Evolutionary conservation across 257 asterid species (phyloP).

Genomic region (Echium plantagineum): DNA sequence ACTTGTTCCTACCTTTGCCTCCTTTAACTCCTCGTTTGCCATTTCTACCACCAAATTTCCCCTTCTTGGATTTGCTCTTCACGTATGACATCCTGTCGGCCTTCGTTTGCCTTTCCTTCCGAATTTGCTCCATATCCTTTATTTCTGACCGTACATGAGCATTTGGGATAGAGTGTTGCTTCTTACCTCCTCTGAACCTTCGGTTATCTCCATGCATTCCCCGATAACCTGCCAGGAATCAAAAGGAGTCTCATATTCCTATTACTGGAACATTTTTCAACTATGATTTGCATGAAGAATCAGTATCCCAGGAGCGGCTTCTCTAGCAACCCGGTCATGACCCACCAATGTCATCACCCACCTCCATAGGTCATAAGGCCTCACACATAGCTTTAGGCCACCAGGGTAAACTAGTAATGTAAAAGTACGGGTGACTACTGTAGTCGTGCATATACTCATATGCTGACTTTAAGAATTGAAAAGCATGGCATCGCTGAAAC

Average conservation of each 20-base stretch:
- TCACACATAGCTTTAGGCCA: too few relatives aligned
- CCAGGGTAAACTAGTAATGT: too few relatives aligned
- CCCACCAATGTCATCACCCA: too few relatives aligned
- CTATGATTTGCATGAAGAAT: too few relatives aligned
- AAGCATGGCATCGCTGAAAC: not conserved
- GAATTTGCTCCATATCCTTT: slow-evolving; percentile 64
- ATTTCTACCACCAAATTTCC: slow-evolving; percentile 29
- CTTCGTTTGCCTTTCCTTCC: slow-evolving; percentile 82
- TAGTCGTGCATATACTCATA: too few relatives aligned
- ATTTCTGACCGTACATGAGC: slow-evolving; percentile 80
- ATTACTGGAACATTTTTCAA: too few relatives aligned
- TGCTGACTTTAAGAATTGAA: not conserved
- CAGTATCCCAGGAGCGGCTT: too few relatives aligned
- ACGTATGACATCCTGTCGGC: slow-evolving; percentile 48
- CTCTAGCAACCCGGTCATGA: too few relatives aligned
- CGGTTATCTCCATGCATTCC: slow-evolving; percentile 41
- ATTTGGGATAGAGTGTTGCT: slow-evolving; percentile 38
- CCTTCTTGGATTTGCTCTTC: slow-evolving; percentile 47
- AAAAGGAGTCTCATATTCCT: not conserved
- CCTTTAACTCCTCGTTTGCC: slow-evolving; percentile 31
- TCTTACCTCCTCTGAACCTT: slow-evolving; percentile 50
- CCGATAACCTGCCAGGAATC: slow-evolving; percentile 25
- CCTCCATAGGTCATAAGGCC: too few relatives aligned
- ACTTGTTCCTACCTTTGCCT: slow-evolving; percentile 17
- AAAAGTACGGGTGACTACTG: not conserved